A percentile compares a stretch with the other conserved stretches of the same genome.
These are phyloP conservation scores for Diaporthe ampelina DNA, from an alignment of 2,329 filamentous ascomycete genomes.

Conservation along the genomic window DNA sequence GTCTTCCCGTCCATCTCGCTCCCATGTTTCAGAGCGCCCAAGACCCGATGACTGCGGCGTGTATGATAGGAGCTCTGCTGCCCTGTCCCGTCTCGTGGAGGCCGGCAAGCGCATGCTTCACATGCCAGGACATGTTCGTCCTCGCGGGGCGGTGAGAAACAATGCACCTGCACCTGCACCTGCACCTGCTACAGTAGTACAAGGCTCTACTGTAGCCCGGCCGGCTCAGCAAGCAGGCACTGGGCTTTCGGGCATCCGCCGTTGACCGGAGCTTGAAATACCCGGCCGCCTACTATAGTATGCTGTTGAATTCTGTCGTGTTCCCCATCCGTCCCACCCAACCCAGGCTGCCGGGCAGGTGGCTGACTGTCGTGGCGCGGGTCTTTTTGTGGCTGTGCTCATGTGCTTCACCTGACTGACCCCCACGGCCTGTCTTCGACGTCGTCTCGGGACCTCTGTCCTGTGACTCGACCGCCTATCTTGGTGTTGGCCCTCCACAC, in stretches of 20 bases:
- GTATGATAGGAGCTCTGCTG: constrained; percentile 17
- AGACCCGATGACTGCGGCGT: constrained; percentile 1
- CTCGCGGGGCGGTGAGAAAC: constrained; percentile 13
- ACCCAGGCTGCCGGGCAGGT: background rate
- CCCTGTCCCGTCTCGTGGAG: background rate
- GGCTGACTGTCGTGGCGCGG: constrained; percentile 5
- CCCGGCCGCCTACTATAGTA: background rate
- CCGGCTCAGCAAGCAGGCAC: background rate
- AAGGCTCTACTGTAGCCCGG: background rate
- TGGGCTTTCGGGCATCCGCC: constrained; percentile 6
- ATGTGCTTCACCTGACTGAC: constrained; percentile 34
- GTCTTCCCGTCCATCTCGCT: constrained; percentile 16
- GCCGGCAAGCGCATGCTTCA: constrained; percentile 5
- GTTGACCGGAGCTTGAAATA: constrained; percentile 15
- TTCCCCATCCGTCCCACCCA: background rate
- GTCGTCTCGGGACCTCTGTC: constrained; percentile 21
- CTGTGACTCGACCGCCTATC: constrained; percentile 24
- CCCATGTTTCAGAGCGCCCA: constrained; percentile 20
- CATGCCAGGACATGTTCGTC: constrained; percentile 7
- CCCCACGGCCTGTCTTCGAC: constrained; percentile 33
- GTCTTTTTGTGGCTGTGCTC: constrained; percentile 9
- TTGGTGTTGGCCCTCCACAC: background rate
- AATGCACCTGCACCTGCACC: background rate
- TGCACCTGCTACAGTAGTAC: constrained; percentile 18
- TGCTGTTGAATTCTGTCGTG: background rate